Base-by-base conservation (phyloP, 2,329 filamentous ascomycete species). In the Paradendryphiella salina region DNA sequence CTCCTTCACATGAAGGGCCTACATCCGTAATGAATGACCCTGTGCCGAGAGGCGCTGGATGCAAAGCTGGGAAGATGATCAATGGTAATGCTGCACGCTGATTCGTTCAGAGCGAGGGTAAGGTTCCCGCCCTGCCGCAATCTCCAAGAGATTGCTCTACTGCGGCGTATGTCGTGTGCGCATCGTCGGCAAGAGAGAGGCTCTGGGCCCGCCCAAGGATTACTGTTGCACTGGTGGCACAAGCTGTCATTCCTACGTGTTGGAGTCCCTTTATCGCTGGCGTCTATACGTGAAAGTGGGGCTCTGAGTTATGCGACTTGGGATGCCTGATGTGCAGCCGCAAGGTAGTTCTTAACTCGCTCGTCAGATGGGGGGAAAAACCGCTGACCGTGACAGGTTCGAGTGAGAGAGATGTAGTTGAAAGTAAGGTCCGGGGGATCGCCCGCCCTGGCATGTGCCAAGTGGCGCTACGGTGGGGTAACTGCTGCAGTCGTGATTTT, bases 1-100 rank as follows among this genome's bases (percentile, higher is more conserved):
- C 39, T 17, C 39, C 53, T 65, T 65, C 62, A 65, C 52, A 54
- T 65, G 61, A 59, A 64, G 20, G 13, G 4, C 14, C 11, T n/a
- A 21, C 8, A 33, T 10, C 15, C 17, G 28, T 33, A 42, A 42
- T 42, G 29, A 42, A 42, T 17, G 28, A 23, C 13, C 20, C 11
- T 23, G 29, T 20, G 29, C 29, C 11, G 39, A 10, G 29, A 42
- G 17, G 10, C 13, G 3, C n/a, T 18, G 18, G 28, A 32, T 9
- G 15, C 39, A 11, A 18, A 11, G 38, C 28, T 8, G 17, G 15
- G 15, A 23, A 23, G 29, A 33, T 33, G 39, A n/a, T 32, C 26
- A 32, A 32, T 11, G 28, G 13, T 13, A 29, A 28, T 11, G 28
- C 5, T n/a, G 17, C 11, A 11, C 8, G 28, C 17, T 32, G 13